A percentile compares a stretch with the other conserved stretches of the same genome.
Evolutionary conservation across 1,139 yeast genomes (phyloP).

Genomic region (Diutina mesorugosa): DNA sequence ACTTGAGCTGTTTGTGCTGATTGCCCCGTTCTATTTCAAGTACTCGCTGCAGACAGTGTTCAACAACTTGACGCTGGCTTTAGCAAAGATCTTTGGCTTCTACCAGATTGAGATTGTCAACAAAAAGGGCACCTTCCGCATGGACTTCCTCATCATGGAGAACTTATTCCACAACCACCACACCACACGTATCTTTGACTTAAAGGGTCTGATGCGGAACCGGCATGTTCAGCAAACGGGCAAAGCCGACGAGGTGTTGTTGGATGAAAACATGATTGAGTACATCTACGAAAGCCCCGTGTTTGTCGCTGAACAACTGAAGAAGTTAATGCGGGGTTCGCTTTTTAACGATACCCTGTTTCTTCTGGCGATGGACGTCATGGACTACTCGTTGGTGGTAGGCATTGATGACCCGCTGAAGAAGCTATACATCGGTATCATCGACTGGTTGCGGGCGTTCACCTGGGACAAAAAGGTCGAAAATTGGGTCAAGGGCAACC

Average conservation of each 20-base stretch:
- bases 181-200: conserved; percentile 80
- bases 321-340: conserved; percentile 72
- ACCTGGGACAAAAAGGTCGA: conserved; percentile 99
- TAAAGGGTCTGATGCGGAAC: conserved; percentile 96
- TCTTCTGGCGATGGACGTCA: conserved; percentile 92
- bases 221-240: conserved; percentile 96
- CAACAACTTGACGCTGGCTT: conserved; percentile 86
- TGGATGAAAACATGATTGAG: conserved; percentile 98
- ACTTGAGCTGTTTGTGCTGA: conserved; percentile 83
- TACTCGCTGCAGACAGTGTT: conserved; percentile 92
- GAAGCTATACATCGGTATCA: conserved; percentile 79
- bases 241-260: conserved; percentile 79
- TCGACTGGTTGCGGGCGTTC: conserved; percentile 89
- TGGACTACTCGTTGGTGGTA: conserved; percentile 94
- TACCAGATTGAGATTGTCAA: conserved; percentile 86
- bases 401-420: conserved; percentile 70
- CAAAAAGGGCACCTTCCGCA: conserved; percentile 63
- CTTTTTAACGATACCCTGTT: conserved; percentile 91
- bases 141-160: conserved; percentile 95
- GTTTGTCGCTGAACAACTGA: conserved; percentile 87
- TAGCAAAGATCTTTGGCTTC: conserved; percentile 91
- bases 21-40: conserved; percentile 94
- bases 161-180: conserved; percentile 79
- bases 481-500: conserved; percentile 90
- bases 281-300: conserved; percentile 93